Evolutionary conservation across 768 basidiomycete genomes (phyloP), one percentile per base, ranked within the genome.

Genomic region (Tricholoma bakamatsutake): DNA sequence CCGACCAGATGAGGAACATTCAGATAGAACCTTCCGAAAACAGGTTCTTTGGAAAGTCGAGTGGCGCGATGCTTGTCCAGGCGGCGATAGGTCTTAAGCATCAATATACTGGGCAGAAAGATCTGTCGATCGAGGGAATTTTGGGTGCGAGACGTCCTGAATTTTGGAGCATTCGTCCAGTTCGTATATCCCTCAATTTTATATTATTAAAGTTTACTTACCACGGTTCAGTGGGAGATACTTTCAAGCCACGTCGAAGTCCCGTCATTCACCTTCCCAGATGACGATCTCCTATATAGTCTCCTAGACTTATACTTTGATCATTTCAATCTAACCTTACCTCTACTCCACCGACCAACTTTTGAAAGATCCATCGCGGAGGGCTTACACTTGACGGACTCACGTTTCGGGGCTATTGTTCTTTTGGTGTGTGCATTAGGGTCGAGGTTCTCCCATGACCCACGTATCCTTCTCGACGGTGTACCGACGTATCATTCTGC

Each of bases 381-480:
- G 4, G 78, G 78, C 0, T 61, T 82, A 1, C 83, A 90, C 61
- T 64, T 74, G 15, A 67, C 61, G 0, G 75, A 88, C 53, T 53
- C 73, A 0, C 62, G 71, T 0, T 91, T 93, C 63, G 81, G 76
- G 0, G 68, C 78, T 1, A 78, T 80, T 0, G 77, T 90, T 24
- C 72, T 93, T 5, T 74, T 90, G 1, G 80, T 91, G 0, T 90
- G 88, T 63, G 89, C 92, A 0, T 72, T 83, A 17, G 90, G 78
- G 2, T 73, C 88, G 1, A 77, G 87, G 50, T 75, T 69, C 59
- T 77, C 77, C 10, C 71, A 82, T 24, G 87, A 92, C 62, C 76
- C 75, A 1, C 73, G 85, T 9, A 80, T 84, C 1, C 56, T 76
- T 39, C 59, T 74, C 9, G 76, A 78, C 48, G 74, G 70, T 17